Base-by-base conservation (phyloP, 345 rosid species). In the Eucalyptus rudis region DNA sequence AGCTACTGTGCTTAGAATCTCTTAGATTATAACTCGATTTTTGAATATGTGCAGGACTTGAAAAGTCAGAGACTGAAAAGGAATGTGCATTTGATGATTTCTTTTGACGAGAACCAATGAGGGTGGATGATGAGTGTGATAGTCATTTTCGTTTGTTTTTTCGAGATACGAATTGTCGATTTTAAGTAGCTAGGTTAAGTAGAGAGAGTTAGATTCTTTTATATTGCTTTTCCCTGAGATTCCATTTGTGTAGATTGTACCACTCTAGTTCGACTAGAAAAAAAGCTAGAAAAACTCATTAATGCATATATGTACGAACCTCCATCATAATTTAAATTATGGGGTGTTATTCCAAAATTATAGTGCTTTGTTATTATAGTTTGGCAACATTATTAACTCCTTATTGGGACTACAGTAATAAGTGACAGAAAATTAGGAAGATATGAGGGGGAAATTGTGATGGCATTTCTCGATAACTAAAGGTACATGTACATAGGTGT, bases 61-160 rank as follows among this genome's bases (percentile, higher is more conserved):
- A 90, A 86, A 91, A 90, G 86, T 88, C 86, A 87, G 94, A 92
- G 36, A 91, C 90, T 89, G 96, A 92, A 79, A 96, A 93, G 91
- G 97, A 93, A 86, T 95, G 97, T 16, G 96, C 95, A 49, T 96
- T 97, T 90, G 99, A 95, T 88, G 99, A 96, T 90, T 96, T 92
- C 95, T 97, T 96, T 91, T 96, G 94, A 94, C 90, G 92, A 91
- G 90, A 89, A 66, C 36, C 88, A 15, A 76, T 86, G 50, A 51
- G 83, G 56, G 68, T n/a, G 49, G 89, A 49, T 36, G 49, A 56
- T 16, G 25, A 27, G 29, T 33, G 17, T 22, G 87, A 59, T 13
- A 15, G 87, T 15, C 58, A 52, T 52, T 51, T 40, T 54, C 43
- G 11, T 86, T 8, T 86, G 54, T 4, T 86, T 76, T 66, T 31